Percentiles rank a stretch among this genome's conserved stretches.
Evolutionary conservation across 2,329 filamentous ascomycete genomes (phyloP).

Genomic region (Elsinoe fawcettii): DNA sequence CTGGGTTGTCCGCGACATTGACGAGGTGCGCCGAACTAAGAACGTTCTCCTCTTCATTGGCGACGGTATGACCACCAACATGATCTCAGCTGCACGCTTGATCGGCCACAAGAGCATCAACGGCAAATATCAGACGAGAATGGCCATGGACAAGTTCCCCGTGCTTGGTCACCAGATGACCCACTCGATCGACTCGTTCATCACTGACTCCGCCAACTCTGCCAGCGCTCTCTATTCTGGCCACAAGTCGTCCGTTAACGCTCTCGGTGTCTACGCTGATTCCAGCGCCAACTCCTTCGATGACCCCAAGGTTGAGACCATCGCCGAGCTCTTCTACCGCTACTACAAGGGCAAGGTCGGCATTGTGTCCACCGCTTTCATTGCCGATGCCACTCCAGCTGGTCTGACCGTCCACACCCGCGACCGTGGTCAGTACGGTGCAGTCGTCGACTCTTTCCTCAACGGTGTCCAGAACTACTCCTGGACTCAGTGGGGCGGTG

Average conservation of each 20-base stretch:
- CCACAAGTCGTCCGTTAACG: slow-evolving; percentile 77
- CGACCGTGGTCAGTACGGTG: slow-evolving; percentile 58
- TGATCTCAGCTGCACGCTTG: slow-evolving; percentile 56
- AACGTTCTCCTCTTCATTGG: slow-evolving; percentile 83
- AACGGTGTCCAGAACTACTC: slow-evolving; percentile 72
- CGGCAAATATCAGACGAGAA: slow-evolving; percentile 67
- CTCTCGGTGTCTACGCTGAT: slow-evolving; percentile 73
- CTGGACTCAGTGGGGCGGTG: slow-evolving; percentile 66
- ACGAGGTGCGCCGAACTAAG: slow-evolving; percentile 66
- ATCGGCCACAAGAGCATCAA: slow-evolving; percentile 78
- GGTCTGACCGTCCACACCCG: slow-evolving; percentile 67
- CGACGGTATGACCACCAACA: slow-evolving; percentile 24
- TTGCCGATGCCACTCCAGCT: slow-evolving; percentile 75
- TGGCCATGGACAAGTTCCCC: slow-evolving; percentile 72
- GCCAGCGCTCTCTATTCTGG: slow-evolving; percentile 74
- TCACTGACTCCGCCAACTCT: slow-evolving; percentile 80
- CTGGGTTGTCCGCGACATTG: slow-evolving; percentile 68
- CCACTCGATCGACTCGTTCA: slow-evolving; percentile 75
- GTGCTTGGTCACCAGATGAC: slow-evolving; percentile 83
- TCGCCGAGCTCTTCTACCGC: slow-evolving; percentile 68
- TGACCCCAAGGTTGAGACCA: slow-evolving; percentile 79
- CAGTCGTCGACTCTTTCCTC: slow-evolving; percentile 68
- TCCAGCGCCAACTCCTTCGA: slow-evolving; percentile 66
- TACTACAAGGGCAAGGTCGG: slow-evolving; percentile 54
- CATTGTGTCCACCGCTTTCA: slow-evolving; percentile 69